These are phyloP conservation scores for Linum usitatissimum DNA, from an alignment of 345 rosid species.

Conservation along the genomic window DNA sequence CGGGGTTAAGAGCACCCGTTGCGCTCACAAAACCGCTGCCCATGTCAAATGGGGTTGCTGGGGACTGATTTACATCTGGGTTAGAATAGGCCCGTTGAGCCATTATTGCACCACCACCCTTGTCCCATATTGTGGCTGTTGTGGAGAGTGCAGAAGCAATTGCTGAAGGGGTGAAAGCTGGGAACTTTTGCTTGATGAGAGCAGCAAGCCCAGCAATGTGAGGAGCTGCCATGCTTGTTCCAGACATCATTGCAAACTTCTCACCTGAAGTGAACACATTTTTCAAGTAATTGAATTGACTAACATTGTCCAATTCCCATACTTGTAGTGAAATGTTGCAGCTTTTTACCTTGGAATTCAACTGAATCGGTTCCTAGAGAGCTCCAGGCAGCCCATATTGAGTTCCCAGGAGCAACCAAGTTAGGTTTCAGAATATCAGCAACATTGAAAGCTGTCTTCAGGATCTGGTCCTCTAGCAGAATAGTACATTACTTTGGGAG, in stretches of 20 bases:
- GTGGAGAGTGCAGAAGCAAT: conserved; percentile 94
- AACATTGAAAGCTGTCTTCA: conserved; percentile 80
- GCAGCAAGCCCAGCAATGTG: conserved; percentile 99
- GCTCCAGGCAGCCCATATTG: conserved; percentile 99
- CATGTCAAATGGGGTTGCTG: conserved; percentile 88
- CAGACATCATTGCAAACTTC: conserved; percentile 89
- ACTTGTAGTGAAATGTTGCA: too few relatives aligned
- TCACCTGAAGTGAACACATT: conserved; percentile 61
- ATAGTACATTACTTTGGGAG: conserved; percentile 90
- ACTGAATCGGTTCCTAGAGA: conserved; percentile 90
- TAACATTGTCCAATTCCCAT: too few relatives aligned
- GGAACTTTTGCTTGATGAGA: conserved; percentile 90
- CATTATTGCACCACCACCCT: conserved; percentile 85
- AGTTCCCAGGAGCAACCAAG: conserved; percentile 89
- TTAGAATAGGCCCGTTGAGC: conserved; percentile 82
- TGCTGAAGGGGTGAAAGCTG: conserved; percentile 93
- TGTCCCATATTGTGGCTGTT: conserved; percentile 62
- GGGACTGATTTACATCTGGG: conserved; percentile 56
- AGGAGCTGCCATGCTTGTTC: conserved; percentile 99
- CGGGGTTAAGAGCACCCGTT: conserved; percentile 92
- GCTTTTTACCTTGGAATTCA: conserved; percentile 80
- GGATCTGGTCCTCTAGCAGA: conserved; percentile 96
- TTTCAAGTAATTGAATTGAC: neutral
- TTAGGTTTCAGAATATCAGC: conserved; percentile 99
- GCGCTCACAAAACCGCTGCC: conserved; percentile 97